Evolutionary conservation across 2,329 filamentous ascomycete genomes (phyloP), one percentile per base, ranked within the genome.

Genomic region (Thelonectria olida): DNA sequence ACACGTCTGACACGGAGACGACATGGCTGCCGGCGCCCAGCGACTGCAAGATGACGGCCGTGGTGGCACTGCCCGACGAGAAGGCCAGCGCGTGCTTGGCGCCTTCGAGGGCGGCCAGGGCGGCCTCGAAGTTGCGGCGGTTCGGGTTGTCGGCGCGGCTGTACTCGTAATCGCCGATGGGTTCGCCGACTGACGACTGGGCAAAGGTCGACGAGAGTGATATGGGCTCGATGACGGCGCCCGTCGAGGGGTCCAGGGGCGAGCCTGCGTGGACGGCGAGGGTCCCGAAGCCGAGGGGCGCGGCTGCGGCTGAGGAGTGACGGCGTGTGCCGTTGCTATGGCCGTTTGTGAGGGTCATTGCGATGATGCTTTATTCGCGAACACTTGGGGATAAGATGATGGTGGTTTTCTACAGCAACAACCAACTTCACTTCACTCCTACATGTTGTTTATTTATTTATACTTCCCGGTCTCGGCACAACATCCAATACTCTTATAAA

Each of bases 191-290:
- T 9, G 88, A 87, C 13, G 88, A 90, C 82, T 99, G 96, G 15
- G 92, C 93, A 75, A 95, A 99, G 6, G 96, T 99, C 13, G 96
- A 98, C n/a, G 93, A 97, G 20, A 99, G 88, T 8, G 95, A 97
- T 77, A 99, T 97, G 70, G 96, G 82, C 79, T 95, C 93, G 76
- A 99, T 99, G 72, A 99, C 96, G 67, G 96, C 96, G 65, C 96
- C 96, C 19, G 95, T 98, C 34, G 87, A 82, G 41, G 94, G 92
- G 80, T 98, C 96, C 77, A 96, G 92, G 71, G 92, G 92, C 38
- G 93, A 87, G 62, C 96, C 96, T 63, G 94, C 93, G 79, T 98
- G 96, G 17, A 99, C 96, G 58, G 96, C 96, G 63, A 96, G 87
- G 50, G 96, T 98, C 63, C 93, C 96, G 79, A 98, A 98, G 66